phyloP scores from a whole-genome alignment of 176 grass and related monocot genomes.

The Eleusine indica region DNA sequence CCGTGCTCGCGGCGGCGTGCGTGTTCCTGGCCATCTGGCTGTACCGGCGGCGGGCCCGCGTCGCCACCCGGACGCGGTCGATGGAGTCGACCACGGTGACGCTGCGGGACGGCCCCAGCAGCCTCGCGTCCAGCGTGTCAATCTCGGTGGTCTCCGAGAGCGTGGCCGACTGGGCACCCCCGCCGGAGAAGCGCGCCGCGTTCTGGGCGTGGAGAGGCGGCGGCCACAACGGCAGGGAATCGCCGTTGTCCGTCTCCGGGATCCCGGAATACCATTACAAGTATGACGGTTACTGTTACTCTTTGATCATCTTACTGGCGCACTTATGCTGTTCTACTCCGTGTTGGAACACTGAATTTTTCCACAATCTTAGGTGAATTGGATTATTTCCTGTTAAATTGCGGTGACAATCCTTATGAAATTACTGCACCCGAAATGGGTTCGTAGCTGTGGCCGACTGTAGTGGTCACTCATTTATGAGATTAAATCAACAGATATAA shows the following conservation, averaged over 20 bases:
- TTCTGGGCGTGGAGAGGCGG: slow-evolving; percentile 58
- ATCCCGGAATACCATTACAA: slow-evolving; percentile 90
- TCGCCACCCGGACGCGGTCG: slow-evolving; percentile 29
- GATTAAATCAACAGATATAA: slow-evolving; percentile 10
- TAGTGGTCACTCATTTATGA: neutral
- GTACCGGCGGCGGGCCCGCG: slow-evolving; percentile 44
- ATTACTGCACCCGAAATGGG: neutral
- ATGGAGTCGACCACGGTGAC: slow-evolving; percentile 44
- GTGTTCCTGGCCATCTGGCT: slow-evolving; percentile 57
- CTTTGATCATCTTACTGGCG: neutral
- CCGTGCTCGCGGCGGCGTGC: slow-evolving; percentile 46
- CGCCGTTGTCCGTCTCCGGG: slow-evolving; percentile 55
- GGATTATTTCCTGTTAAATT: neutral
- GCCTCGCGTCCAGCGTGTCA: slow-evolving; percentile 66
- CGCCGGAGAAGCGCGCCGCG: slow-evolving; percentile 48
- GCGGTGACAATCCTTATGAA: neutral
- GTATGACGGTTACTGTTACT: slow-evolving; percentile 43
- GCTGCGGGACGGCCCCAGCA: slow-evolving; percentile 41
- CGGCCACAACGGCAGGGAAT: slow-evolving; percentile 39
- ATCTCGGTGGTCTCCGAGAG: slow-evolving; percentile 68
- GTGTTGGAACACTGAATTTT: neutral
- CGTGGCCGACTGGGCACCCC: slow-evolving; percentile 38
- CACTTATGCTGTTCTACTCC: neutral
- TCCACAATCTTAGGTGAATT: neutral
- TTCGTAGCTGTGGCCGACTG: neutral